Percentiles rank a stretch among this genome's conserved stretches.
Conservation (phyloP, 139 green algal species). For the Micractinium sp. region DNA sequence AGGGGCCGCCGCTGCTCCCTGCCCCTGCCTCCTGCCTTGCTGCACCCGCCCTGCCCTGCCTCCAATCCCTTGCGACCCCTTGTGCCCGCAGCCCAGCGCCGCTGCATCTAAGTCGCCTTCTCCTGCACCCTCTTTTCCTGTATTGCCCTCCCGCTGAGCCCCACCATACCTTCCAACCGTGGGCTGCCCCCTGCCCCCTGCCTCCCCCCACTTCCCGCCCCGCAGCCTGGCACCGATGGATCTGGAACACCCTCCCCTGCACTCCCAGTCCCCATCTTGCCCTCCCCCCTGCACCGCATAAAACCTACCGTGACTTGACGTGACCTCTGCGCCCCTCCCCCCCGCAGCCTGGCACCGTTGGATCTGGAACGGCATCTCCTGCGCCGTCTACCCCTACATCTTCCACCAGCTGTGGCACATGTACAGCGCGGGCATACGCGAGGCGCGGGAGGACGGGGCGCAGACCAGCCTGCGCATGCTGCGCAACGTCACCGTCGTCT, state of each 20-base stretch:
- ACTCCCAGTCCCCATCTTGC: not conserved
- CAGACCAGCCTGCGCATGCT: slow-evolving; percentile 32
- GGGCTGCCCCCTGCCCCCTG: no score
- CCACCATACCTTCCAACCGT: no score
- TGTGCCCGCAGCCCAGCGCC: no score
- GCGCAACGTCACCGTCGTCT: slow-evolving; percentile 36
- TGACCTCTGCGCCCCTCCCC: not conserved
- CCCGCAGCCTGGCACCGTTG: slow-evolving; percentile 37
- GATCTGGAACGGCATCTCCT: slow-evolving; percentile 45
- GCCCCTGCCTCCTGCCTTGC: no score
- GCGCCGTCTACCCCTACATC: slow-evolving; percentile 45
- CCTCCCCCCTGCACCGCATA: not conserved
- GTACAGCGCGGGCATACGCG: slow-evolving; percentile 22
- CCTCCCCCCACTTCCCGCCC: no score
- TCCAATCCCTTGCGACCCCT: no score
- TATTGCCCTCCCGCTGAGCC: not conserved
- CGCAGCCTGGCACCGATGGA: not conserved
- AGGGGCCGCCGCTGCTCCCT: not conserved
- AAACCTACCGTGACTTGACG: no score
- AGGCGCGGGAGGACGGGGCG: slow-evolving; percentile 30
- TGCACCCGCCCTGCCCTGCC: no score
- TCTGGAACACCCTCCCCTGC: not conserved
- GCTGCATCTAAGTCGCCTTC: not conserved
- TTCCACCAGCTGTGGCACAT: slow-evolving; percentile 30
- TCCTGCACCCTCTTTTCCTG: no score